These are phyloP conservation scores for Talaromyces sp. DNA, from an alignment of 2,329 filamentous ascomycete species.

Conservation along the genomic window DNA sequence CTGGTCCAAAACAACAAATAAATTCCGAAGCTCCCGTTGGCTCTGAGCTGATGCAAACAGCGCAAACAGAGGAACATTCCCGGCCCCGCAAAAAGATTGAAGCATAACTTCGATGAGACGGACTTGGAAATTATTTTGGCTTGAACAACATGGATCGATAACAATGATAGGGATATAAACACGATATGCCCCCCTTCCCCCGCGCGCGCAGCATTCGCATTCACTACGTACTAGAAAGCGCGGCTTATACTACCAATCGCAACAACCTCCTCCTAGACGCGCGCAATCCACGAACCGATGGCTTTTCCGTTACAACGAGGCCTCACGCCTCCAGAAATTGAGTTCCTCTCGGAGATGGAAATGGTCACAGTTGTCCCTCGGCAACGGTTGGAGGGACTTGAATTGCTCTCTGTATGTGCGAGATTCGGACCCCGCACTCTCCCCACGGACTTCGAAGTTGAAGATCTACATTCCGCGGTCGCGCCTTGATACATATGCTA, in stretches of 20 bases:
- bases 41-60: slow-evolving; percentile 27
- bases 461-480: slow-evolving; percentile 11
- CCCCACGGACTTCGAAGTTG: slow-evolving; percentile 7
- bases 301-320: slow-evolving; percentile 59
- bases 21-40: slow-evolving; percentile 17
- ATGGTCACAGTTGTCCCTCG: slow-evolving; percentile 87
- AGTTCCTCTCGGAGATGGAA: slow-evolving; percentile 97
- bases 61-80: slow-evolving; percentile 25
- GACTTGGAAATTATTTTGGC: slow-evolving; percentile 4
- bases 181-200: slow-evolving; percentile 2
- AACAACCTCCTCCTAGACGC: background rate
- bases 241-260: background rate
- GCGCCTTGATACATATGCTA: slow-evolving; percentile 2
- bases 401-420: slow-evolving; percentile 72
- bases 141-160: background rate
- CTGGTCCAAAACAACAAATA: background rate
- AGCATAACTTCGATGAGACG: background rate
- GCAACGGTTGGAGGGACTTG: slow-evolving; percentile 78
- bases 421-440: slow-evolving; percentile 10
- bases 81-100: slow-evolving; percentile 8
- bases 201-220: background rate
- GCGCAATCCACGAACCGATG: slow-evolving; percentile 38
- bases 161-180: slow-evolving; percentile 8
- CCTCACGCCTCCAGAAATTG: slow-evolving; percentile 79
- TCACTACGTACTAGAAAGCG: background rate